Conservation (phyloP, 1,139 yeast genomes). For the Pneumocystis jirovecii region DNA sequence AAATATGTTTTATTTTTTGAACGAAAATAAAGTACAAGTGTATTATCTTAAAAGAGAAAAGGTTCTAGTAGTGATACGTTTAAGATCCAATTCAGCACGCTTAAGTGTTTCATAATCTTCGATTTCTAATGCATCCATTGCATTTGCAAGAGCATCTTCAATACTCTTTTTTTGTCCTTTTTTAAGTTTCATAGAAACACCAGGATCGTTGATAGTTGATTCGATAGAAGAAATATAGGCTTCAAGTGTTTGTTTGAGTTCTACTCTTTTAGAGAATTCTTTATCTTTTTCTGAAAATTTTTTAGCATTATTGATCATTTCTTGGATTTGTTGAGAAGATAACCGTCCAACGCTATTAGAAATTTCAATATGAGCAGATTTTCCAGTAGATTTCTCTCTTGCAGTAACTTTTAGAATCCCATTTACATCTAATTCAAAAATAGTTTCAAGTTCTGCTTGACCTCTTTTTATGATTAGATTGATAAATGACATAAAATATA, state of each 20-base stretch:
- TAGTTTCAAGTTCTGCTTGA: conserved; percentile 98
- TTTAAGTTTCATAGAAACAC: conserved; percentile 95
- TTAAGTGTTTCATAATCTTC: conserved; percentile 98
- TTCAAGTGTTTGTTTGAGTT: conserved; percentile 98
- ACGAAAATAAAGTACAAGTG: not conserved
- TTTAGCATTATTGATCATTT: conserved; percentile 98
- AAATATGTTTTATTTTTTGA: not conserved
- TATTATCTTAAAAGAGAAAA: not conserved
- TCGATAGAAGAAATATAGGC: conserved; percentile 97
- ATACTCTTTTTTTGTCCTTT: conserved; percentile 95
- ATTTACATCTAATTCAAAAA: conserved; percentile 98
- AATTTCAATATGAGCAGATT: conserved; percentile 98
- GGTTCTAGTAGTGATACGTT: conserved; percentile 1
- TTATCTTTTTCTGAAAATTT: conserved; percentile 98
- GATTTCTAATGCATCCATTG: conserved; percentile 92
- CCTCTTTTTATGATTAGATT: conserved; percentile 99
- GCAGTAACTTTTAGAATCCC: conserved; percentile 99
- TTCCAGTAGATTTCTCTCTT: conserved; percentile 97
- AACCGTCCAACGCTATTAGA: conserved; percentile 99
- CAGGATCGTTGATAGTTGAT: conserved; percentile 95
- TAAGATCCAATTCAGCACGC: conserved; percentile 98
- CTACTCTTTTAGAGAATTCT: conserved; percentile 99
- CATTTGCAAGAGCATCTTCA: conserved; percentile 96
- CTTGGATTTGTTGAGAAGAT: conserved; percentile 92
- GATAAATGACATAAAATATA: conserved; percentile 97